These are phyloP conservation scores for Hypoxylon lienhwacheense DNA, from an alignment of 495 filamentous ascomycete genomes.

Conservation along the genomic window DNA sequence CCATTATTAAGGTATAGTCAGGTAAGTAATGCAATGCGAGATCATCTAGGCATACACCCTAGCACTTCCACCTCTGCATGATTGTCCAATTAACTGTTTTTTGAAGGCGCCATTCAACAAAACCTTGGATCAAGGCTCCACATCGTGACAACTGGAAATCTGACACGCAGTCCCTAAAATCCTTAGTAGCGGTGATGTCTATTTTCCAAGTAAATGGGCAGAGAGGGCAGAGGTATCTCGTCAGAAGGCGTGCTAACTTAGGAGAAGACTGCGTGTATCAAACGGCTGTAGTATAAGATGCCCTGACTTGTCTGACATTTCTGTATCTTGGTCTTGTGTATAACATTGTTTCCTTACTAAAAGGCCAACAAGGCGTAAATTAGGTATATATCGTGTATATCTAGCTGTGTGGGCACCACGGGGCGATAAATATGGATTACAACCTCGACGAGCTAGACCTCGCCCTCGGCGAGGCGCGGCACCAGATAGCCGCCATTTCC, in stretches of 20 bases:
- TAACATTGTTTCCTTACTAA: not conserved
- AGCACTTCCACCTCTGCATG: conserved; percentile 3
- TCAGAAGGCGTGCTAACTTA: too few relatives aligned
- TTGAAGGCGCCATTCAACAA: conserved; percentile 10
- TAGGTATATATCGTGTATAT: conserved; percentile 8
- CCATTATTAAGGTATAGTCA: too few relatives aligned
- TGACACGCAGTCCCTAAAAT: conserved; percentile 20
- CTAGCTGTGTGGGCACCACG: too few relatives aligned
- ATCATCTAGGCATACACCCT: conserved; percentile 1
- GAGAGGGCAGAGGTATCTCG: too few relatives aligned
- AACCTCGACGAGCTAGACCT: conserved; percentile 38
- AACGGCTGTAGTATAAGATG: not conserved
- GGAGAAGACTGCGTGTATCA: not conserved
- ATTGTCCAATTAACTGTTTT: conserved; percentile 1
- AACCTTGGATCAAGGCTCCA: conserved; percentile 26
- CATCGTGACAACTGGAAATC: conserved; percentile 20
- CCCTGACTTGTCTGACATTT: not conserved
- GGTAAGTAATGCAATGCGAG: too few relatives aligned
- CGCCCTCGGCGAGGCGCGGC: conserved; percentile 31
- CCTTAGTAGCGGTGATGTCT: conserved; percentile 16
- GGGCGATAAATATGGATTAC: conserved; percentile 30
- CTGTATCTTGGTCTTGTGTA: not conserved
- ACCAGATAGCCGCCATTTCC: conserved; percentile 23
- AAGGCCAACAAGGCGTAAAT: conserved; percentile 3
- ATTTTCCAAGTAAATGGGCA: conserved; percentile 1